These are phyloP conservation scores for Sporothrix pseudoabietina DNA, from an alignment of 2,329 filamentous ascomycete species.

Conservation along the genomic window DNA sequence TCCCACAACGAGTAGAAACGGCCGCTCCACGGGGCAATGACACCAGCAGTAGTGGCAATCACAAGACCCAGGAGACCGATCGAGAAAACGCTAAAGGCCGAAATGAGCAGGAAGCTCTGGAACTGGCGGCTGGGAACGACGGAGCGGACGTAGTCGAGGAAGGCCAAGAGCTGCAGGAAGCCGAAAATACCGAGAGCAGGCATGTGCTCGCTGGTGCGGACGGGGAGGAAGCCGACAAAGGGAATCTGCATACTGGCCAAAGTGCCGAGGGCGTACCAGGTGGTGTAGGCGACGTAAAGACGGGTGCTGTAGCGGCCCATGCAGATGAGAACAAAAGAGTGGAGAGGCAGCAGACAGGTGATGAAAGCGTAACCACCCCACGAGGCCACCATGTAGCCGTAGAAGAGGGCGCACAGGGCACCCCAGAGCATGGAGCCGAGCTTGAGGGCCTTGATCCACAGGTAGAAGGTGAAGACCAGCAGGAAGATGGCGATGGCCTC, in stretches of 20 bases:
- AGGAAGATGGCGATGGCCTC: slow-evolving; percentile 99
- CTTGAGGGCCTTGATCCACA: slow-evolving; percentile 99
- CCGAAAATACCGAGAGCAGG: slow-evolving; percentile 93
- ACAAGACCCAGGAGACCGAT: slow-evolving; percentile 79
- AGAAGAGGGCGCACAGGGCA: slow-evolving; percentile 89
- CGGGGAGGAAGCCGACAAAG: slow-evolving; percentile 94
- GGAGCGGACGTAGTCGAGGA: slow-evolving; percentile 86
- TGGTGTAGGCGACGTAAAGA: slow-evolving; percentile 94
- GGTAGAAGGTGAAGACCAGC: slow-evolving; percentile 95
- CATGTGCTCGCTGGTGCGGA: slow-evolving; percentile 98
- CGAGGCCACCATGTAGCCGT: slow-evolving; percentile 99
- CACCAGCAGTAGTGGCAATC: slow-evolving; percentile 77
- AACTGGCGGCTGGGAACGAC: slow-evolving; percentile 92
- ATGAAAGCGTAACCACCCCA: slow-evolving; percentile 99
- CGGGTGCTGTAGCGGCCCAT: slow-evolving; percentile 96
- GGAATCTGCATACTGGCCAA: slow-evolving; percentile 99
- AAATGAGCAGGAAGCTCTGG: slow-evolving; percentile 79
- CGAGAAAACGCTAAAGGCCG: slow-evolving; percentile 73
- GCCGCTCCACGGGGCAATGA: slow-evolving; percentile 96
- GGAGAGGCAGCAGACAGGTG: slow-evolving; percentile 91
- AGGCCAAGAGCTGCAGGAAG: slow-evolving; percentile 87
- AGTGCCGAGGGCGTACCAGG: slow-evolving; percentile 96
- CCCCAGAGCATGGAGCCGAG: slow-evolving; percentile 96
- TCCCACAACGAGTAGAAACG: slow-evolving; percentile 99
- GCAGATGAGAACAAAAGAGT: slow-evolving; percentile 89